These are phyloP conservation scores for Rhizopus delemar DNA, from an alignment of 371 early-diverging fungal genomes.

Conservation along the genomic window DNA sequence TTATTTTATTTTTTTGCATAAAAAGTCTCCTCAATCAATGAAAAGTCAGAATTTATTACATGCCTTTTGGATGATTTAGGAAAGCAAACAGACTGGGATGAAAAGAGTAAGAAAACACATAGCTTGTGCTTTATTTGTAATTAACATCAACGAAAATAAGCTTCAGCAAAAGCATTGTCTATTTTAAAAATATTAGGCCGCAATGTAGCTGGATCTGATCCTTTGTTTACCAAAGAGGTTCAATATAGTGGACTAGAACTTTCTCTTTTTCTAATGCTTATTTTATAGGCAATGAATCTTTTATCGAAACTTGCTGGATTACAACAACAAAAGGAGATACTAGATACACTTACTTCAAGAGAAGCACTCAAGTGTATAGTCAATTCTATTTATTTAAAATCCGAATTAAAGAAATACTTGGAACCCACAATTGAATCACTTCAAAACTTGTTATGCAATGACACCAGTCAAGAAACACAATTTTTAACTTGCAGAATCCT, in stretches of 20 bases:
- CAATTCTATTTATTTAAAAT: conserved; percentile 55
- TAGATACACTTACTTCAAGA: conserved; percentile 32
- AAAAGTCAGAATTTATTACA: conserved; percentile 17
- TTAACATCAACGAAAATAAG: conserved; percentile 10
- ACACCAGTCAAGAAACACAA: conserved; percentile 47
- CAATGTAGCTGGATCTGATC: conserved; percentile 23
- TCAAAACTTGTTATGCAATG: background rate
- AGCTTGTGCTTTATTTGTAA: background rate
- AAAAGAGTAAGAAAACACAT: conserved; percentile 5
- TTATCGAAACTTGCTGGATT: conserved; percentile 32
- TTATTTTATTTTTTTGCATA: background rate
- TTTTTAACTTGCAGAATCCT: conserved; percentile 60
- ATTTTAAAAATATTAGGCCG: conserved; percentile 26
- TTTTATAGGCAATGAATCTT: conserved; percentile 33
- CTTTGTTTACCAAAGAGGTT: conserved; percentile 29
- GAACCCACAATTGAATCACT: conserved; percentile 29
- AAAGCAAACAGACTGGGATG: conserved; percentile 9
- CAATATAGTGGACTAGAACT: no score
- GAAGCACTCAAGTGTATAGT: conserved; percentile 65
- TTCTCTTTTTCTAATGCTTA: no score
- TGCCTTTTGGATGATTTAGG: conserved; percentile 20
- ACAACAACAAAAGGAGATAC: conserved; percentile 4
- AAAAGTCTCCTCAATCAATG: conserved; percentile 12
- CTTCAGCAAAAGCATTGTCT: conserved; percentile 17
- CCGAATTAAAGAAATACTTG: conserved; percentile 42